Evolutionary conservation across 2,329 filamentous ascomycete species (phyloP).

Genomic region (Fusarium decemcellulare): DNA sequence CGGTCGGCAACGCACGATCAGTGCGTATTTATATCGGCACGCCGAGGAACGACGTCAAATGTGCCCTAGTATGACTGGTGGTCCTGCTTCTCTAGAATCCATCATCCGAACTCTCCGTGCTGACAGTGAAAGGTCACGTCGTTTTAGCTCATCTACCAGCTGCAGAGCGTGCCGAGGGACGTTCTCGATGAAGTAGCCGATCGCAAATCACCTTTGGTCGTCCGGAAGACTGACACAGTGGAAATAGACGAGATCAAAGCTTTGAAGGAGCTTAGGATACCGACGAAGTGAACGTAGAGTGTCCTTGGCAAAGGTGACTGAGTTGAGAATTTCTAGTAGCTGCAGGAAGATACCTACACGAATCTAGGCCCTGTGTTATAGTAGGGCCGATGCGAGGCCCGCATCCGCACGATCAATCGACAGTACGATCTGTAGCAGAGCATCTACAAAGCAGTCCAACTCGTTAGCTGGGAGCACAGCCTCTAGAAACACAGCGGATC

Average conservation of each 20-base stretch:
- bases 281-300: not conserved
- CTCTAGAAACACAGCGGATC: not conserved
- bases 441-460: not conserved
- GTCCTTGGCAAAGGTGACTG: not conserved
- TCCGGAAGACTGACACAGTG: not conserved
- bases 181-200: conserved; percentile 4
- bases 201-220: not conserved
- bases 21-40: not conserved
- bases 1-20: not conserved
- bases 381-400: not conserved
- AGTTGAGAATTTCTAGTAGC: conserved; percentile 1
- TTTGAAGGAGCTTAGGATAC: conserved; percentile 5
- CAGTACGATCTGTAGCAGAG: not conserved
- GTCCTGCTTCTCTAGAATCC: not conserved
- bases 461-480: not conserved
- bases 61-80: not conserved
- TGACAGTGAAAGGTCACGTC: not conserved
- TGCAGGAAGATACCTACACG: not conserved
- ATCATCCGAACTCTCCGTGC: not conserved
- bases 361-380: not conserved
- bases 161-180: not conserved
- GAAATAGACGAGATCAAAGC: conserved; percentile 3
- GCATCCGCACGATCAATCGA: conserved; percentile 1
- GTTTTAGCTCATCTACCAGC: not conserved
- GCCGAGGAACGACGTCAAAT: not conserved